Percentiles rank a stretch among this genome's conserved stretches.
These are phyloP conservation scores for Saccharomycopsis capsularis DNA, from an alignment of 805 yeast species.

Conservation along the genomic window DNA sequence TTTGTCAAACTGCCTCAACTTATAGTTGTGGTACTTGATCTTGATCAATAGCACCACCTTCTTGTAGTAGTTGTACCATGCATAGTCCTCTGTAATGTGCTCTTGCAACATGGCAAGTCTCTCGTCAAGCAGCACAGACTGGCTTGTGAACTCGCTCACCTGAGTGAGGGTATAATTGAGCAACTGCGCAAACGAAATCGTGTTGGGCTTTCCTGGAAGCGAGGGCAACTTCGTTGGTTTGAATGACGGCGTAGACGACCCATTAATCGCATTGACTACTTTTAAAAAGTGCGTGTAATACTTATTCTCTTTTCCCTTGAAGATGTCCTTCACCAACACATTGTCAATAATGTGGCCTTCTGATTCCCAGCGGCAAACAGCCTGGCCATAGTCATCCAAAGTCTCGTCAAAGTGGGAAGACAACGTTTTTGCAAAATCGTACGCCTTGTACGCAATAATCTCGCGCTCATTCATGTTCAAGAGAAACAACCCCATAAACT, in stretches of 20 bases:
- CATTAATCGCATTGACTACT: not conserved
- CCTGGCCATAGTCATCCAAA: not conserved
- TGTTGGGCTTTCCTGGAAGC: not conserved
- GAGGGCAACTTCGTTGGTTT: no score
- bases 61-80: slow-evolving; percentile 63
- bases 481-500: slow-evolving; percentile 49
- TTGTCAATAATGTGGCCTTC: not conserved
- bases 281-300: not conserved
- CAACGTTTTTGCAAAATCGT: slow-evolving; percentile 19
- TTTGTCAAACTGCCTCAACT: slow-evolving; percentile 36
- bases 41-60: slow-evolving; percentile 41
- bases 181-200: not conserved
- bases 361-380: not conserved
- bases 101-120: slow-evolving; percentile 33
- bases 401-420: not conserved
- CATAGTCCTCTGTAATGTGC: slow-evolving; percentile 55
- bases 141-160: not conserved
- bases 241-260: not conserved
- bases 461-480: slow-evolving; percentile 52
- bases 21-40: slow-evolving; percentile 6
- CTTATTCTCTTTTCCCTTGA: not conserved
- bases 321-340: not conserved
- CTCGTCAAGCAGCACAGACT: not conserved
- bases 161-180: not conserved
- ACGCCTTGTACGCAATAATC: slow-evolving; percentile 41